A percentile compares a stretch with the other conserved stretches of the same genome.
Conservation (phyloP, 169 alveolate genomes). For the Cryptosporidium parvum region DNA sequence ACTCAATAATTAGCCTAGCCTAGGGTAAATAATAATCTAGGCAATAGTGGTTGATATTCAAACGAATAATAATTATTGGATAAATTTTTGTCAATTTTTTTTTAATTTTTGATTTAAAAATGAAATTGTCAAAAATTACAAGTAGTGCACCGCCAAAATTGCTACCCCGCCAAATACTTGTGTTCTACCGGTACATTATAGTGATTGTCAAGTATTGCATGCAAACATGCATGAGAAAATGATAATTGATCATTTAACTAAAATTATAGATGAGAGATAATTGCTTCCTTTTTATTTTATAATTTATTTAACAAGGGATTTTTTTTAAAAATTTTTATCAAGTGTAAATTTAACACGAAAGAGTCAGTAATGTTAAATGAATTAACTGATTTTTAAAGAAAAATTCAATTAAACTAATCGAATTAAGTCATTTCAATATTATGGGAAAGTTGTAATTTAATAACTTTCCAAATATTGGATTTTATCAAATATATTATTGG, state of each 20-base stretch:
- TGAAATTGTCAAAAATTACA: slow-evolving; percentile 4
- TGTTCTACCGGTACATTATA: neutral
- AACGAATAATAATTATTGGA: neutral
- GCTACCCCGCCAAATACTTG: slow-evolving; percentile 2
- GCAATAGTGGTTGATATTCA: neutral
- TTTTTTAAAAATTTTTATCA: no score
- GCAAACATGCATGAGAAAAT: neutral
- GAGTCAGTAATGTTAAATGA: no score
- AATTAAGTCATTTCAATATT: no score
- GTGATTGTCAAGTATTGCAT: neutral
- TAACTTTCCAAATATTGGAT: no score
- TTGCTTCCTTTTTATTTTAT: no score
- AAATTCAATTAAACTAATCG: neutral
- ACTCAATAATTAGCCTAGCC: neutral
- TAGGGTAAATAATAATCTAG: neutral
- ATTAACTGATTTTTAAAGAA: no score
- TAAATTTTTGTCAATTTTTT: neutral
- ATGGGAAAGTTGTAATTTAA: neutral
- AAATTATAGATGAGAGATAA: neutral
- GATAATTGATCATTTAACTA: neutral
- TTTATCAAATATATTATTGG: neutral
- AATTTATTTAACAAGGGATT: no score
- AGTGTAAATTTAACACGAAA: no score
- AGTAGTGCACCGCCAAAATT: neutral
- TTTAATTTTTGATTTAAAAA: neutral